phyloP scores from a whole-genome alignment of 495 filamentous ascomycete species.

The Penicillium riverlandense region DNA sequence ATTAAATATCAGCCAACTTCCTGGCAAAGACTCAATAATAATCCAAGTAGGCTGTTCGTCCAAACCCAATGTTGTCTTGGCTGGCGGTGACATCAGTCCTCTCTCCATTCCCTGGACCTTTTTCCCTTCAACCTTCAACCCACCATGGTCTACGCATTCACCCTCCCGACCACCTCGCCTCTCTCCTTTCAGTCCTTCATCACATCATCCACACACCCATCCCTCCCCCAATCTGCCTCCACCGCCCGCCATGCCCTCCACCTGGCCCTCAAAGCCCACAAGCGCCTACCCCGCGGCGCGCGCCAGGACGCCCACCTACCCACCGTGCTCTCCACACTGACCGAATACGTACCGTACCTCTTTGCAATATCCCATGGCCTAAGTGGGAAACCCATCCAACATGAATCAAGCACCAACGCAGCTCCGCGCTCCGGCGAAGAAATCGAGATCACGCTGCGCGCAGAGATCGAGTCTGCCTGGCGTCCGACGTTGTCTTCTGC shows the following conservation, averaged over 20 bases:
- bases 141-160: constrained; percentile 80
- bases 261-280: constrained; percentile 72
- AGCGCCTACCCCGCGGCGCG: constrained; percentile 57
- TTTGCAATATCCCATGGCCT: constrained; percentile 66
- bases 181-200: constrained; percentile 71
- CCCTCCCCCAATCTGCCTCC: constrained; percentile 68
- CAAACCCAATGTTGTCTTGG: neutral
- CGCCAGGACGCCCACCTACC: constrained; percentile 60
- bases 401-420: neutral
- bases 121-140: constrained; percentile 11
- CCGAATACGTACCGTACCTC: constrained; percentile 74
- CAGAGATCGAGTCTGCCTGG: constrained; percentile 67
- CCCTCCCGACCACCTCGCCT: constrained; percentile 75
- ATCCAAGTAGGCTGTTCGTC: too few species aligned
- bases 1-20: too few species aligned
- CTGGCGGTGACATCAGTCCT: constrained; percentile 16
- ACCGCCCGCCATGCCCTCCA: constrained; percentile 72
- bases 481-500: constrained; percentile 64
- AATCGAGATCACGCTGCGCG: constrained; percentile 55
- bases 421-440: constrained; percentile 31
- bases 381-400: constrained; percentile 27
- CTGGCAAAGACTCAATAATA: too few species aligned
- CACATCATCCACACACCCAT: constrained; percentile 67
- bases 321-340: constrained; percentile 57
- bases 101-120: neutral